A percentile compares a stretch with the other conserved stretches of the same genome.
phyloP scores from a whole-genome alignment of 2,329 filamentous ascomycete species.

The Sclerotinia glacialis region DNA sequence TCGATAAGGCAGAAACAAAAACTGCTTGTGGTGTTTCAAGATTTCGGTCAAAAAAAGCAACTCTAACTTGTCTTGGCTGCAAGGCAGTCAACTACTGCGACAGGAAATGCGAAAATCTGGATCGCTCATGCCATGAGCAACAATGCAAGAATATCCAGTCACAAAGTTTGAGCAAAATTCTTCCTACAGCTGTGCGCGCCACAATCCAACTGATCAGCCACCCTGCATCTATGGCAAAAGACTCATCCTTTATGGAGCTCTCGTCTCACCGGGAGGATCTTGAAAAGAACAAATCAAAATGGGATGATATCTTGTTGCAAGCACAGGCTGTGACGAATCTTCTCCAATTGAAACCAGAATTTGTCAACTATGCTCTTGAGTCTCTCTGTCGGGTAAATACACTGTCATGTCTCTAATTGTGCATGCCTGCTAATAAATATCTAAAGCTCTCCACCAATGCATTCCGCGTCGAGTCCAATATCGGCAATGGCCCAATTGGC shows the following conservation, averaged over 20 bases:
- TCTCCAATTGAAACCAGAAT: conserved; percentile 34
- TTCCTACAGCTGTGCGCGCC: conserved; percentile 54
- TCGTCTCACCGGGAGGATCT: conserved; percentile 49
- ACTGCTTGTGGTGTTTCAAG: conserved; percentile 4
- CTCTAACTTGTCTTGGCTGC: conserved; percentile 52
- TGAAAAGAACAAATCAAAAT: conserved; percentile 41
- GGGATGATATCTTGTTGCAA: conserved; percentile 49
- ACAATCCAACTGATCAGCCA: conserved; percentile 49
- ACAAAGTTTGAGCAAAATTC: not conserved
- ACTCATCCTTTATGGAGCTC: conserved; percentile 37
- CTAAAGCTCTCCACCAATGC: conserved; percentile 59
- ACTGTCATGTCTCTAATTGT: not conserved
- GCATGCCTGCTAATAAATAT: conserved; percentile 4
- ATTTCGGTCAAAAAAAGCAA: not conserved
- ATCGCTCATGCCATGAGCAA: not conserved
- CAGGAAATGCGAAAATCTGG: conserved; percentile 48
- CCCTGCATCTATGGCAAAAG: conserved; percentile 21
- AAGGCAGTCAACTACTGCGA: conserved; percentile 54
- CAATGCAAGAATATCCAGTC: conserved; percentile 1
- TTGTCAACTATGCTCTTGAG: conserved; percentile 44
- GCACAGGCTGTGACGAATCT: conserved; percentile 48
- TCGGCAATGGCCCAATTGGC: conserved; percentile 52
- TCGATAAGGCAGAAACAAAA: not conserved
- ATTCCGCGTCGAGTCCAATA: conserved; percentile 54
- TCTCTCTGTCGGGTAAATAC: conserved; percentile 53